These are phyloP conservation scores for Serendipita sp. DNA, from an alignment of 768 basidiomycete genomes.

Conservation along the genomic window DNA sequence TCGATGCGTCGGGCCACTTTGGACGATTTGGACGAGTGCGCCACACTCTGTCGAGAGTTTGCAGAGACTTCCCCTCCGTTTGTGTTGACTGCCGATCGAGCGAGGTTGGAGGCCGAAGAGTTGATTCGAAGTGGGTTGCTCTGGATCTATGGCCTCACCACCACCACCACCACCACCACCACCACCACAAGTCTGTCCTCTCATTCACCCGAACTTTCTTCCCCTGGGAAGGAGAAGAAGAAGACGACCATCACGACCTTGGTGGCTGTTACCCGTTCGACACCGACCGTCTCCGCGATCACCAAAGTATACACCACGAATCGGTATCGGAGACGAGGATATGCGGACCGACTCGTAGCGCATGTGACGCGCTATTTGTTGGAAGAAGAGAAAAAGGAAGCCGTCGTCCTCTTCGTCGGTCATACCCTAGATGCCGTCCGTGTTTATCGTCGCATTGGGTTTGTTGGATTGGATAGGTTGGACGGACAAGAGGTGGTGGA, in stretches of 20 bases:
- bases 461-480: constrained; percentile 32
- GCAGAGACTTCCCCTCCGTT: neutral
- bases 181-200: too few relatives aligned
- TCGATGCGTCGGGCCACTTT: neutral
- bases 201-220: too few relatives aligned
- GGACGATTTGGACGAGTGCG: neutral
- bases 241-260: neutral
- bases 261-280: neutral
- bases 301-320: neutral
- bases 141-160: neutral
- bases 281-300: constrained; percentile 3
- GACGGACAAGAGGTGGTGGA: neutral
- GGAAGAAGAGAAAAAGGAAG: constrained; percentile 14
- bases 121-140: neutral
- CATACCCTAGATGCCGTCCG: constrained; percentile 35
- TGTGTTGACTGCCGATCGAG: neutral
- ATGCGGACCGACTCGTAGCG: neutral
- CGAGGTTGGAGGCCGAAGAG: neutral
- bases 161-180: neutral
- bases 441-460: constrained; percentile 53
- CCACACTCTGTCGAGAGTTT: neutral
- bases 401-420: constrained; percentile 52
- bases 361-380: neutral
- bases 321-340: neutral
- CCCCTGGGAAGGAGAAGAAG: neutral